Percentiles rank a stretch among this genome's conserved stretches.
These are phyloP conservation scores for Barnettozyma botsteinii DNA, from an alignment of 805 yeast species.

Conservation along the genomic window DNA sequence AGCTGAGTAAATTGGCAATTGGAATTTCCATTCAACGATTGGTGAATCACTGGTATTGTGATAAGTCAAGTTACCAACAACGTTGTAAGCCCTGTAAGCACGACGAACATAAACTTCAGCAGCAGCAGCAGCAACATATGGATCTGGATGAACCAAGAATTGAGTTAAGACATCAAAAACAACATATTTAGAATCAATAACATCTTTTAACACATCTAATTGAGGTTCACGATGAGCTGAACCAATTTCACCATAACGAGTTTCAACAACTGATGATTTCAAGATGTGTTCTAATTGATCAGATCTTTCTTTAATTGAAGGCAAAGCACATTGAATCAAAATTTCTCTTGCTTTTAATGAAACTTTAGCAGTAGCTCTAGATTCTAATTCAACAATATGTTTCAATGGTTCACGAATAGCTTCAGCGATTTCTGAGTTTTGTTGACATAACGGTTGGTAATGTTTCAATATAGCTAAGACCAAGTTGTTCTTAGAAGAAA, in stretches of 20 bases:
- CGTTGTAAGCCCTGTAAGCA: slow-evolving; percentile 93
- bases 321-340: slow-evolving; percentile 92
- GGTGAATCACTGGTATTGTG: slow-evolving; percentile 52
- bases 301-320: slow-evolving; percentile 91
- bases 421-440: slow-evolving; percentile 61
- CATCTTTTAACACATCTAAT: slow-evolving; percentile 74
- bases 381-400: slow-evolving; percentile 79
- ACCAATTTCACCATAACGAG: slow-evolving; percentile 82
- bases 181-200: slow-evolving; percentile 92
- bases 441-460: slow-evolving; percentile 74
- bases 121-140: slow-evolving; percentile 90
- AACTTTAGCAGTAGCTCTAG: slow-evolving; percentile 88
- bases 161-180: slow-evolving; percentile 95
- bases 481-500: slow-evolving; percentile 87
- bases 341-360: slow-evolving; percentile 94
- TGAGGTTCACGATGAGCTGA: slow-evolving; percentile 77
- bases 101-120: slow-evolving; percentile 95
- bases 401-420: slow-evolving; percentile 68
- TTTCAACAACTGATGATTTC: slow-evolving; percentile 83
- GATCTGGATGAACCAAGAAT: slow-evolving; percentile 77
- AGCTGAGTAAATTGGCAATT: slow-evolving; percentile 64
- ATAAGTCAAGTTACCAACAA: slow-evolving; percentile 71
- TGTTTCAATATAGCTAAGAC: slow-evolving; percentile 77
- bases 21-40: slow-evolving; percentile 82
- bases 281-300: slow-evolving; percentile 96